Evolutionary conservation across 768 basidiomycete species (phyloP).

Genomic region (Macrolepiota dolichaula): DNA sequence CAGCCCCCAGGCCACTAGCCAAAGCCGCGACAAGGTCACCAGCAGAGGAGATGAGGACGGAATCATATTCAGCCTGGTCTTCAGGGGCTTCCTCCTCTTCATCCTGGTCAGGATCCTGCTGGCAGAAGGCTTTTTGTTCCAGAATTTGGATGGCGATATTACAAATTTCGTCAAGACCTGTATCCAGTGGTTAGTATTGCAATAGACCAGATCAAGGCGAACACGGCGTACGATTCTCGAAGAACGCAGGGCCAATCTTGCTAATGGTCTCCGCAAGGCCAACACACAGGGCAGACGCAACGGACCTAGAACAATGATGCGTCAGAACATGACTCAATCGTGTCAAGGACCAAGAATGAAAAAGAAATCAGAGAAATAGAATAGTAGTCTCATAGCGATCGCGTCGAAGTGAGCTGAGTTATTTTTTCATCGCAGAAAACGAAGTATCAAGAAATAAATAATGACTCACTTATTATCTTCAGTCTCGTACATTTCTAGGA

Average conservation of each 20-base stretch:
- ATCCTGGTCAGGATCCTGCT: slow-evolving; percentile 93
- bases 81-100: slow-evolving; percentile 82
- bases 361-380: slow-evolving; percentile 31
- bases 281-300: slow-evolving; percentile 84
- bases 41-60: slow-evolving; percentile 90
- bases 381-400: slow-evolving; percentile 54
- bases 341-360: slow-evolving; percentile 7
- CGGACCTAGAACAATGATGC: slow-evolving; percentile 50
- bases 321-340: slow-evolving; percentile 17
- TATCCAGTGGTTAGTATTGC: slow-evolving; percentile 8
- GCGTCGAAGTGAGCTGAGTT: slow-evolving; percentile 84
- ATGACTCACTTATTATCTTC: slow-evolving; percentile 94
- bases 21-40: slow-evolving; percentile 91
- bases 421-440: slow-evolving; percentile 44
- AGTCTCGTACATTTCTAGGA: slow-evolving; percentile 86
- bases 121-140: slow-evolving; percentile 93
- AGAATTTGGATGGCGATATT: slow-evolving; percentile 81
- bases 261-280: slow-evolving; percentile 90
- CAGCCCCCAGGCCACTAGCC: slow-evolving; percentile 78
- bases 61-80: slow-evolving; percentile 94
- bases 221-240: slow-evolving; percentile 69
- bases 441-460: slow-evolving; percentile 8
- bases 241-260: slow-evolving; percentile 84
- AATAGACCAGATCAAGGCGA: not conserved
- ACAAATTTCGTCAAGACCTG: slow-evolving; percentile 77